These are phyloP conservation scores for Alternaria triticimaculans DNA, from an alignment of 2,329 filamentous ascomycete genomes.

Conservation along the genomic window DNA sequence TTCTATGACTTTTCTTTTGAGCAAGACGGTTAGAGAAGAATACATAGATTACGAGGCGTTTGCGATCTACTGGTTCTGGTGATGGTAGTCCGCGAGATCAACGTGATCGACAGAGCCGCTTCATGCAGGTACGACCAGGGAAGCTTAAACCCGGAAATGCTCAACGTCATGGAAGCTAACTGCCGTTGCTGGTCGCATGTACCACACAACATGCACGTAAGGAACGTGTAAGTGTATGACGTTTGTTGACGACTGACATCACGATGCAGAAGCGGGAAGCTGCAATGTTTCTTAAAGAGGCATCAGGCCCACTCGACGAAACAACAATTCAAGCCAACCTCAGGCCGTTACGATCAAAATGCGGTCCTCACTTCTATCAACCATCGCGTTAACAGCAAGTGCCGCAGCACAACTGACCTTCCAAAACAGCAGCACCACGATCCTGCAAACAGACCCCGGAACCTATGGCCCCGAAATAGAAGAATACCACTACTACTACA, in stretches of 20 bases:
- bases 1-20: not conserved
- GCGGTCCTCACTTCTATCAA: not conserved
- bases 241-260: slow-evolving; percentile 4
- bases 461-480: slow-evolving; percentile 57
- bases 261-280: not conserved
- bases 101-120: not conserved
- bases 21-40: not conserved
- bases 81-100: not conserved
- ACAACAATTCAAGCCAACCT: not conserved
- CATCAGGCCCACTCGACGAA: not conserved
- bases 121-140: slow-evolving; percentile 6
- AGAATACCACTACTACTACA: slow-evolving; percentile 57
- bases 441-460: slow-evolving; percentile 55
- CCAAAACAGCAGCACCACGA: slow-evolving; percentile 35
- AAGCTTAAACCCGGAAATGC: slow-evolving; percentile 4
- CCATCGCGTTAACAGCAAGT: not conserved
- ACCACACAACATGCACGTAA: not conserved
- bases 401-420: slow-evolving; percentile 16
- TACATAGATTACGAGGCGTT: not conserved
- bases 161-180: slow-evolving; percentile 8
- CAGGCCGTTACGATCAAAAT: not conserved
- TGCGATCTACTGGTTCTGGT: not conserved
- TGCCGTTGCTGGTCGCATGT: not conserved
- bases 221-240: not conserved
- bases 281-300: not conserved